Conservation (phyloP, 139 green algal genomes). For the Deuterostichococcus epilithicus region DNA sequence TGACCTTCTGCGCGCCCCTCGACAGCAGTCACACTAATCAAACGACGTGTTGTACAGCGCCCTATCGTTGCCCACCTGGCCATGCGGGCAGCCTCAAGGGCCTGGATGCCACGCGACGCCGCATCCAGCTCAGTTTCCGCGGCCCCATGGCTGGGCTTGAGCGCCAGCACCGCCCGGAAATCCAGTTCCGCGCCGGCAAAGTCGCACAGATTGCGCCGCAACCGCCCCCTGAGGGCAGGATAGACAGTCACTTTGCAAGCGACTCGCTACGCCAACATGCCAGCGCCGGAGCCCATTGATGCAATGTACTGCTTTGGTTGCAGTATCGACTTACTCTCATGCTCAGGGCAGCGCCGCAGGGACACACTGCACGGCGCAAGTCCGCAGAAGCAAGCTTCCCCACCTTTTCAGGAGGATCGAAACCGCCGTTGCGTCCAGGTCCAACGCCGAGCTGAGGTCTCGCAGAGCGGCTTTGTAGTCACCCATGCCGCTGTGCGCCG, state of each 20-base stretch:
- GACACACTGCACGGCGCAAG: no score
- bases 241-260: no score
- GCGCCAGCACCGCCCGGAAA: conserved; percentile 42
- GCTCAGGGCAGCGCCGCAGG: no score
- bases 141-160: conserved; percentile 41
- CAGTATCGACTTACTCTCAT: no score
- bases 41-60: not conserved
- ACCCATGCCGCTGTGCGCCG: conserved; percentile 44
- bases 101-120: not conserved
- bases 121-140: conserved; percentile 42
- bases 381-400: no score
- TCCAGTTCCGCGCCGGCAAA: conserved; percentile 39
- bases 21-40: not conserved
- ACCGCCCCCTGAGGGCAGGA: conserved; percentile 37
- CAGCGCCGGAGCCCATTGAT: no score
- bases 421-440: not conserved
- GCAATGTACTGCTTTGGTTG: no score
- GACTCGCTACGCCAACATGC: no score
- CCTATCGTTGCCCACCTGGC: not conserved
- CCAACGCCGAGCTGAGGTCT: conserved; percentile 33
- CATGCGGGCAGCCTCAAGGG: conserved; percentile 4
- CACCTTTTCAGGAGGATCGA: no score
- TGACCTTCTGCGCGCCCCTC: not conserved
- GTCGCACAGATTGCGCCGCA: conserved; percentile 45
- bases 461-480: conserved; percentile 36